Base-by-base conservation (phyloP, 2,329 filamentous ascomycete species). In the Fusarium nelsonii region DNA sequence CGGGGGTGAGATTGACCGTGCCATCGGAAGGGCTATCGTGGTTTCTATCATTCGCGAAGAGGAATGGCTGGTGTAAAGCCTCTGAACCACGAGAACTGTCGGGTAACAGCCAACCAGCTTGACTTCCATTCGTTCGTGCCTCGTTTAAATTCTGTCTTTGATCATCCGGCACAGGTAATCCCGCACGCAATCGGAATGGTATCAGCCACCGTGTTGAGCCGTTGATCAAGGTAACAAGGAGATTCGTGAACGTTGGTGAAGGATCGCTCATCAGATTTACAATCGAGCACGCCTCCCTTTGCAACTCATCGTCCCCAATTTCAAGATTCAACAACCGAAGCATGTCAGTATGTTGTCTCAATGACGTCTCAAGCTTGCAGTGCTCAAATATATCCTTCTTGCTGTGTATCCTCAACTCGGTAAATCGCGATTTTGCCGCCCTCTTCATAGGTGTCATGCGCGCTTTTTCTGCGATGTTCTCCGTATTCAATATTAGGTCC, bases 321-420 rank as follows among this genome's bases (percentile, higher is more conserved):
- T 34, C 40, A 3, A 65, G 12, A 10, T 59, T 53, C 1, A 58
- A 33, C 3, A 65, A 6, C 11, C 32, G 33, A 10, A 57, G 10
- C 32, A 48, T 56, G 9, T 43, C 58, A 4, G 73, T 58, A n/a
- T 70, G 67, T 4, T 61, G 40, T 2, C 60, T 26, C 0, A 77
- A 23, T 2, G 70, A 69, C 4, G 46, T n/a, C 34, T 77, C 76
- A 1, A 77, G 68, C 9, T 72, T 70, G 11, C 76, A 77, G 0
- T 63, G 61, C 15, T 77, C 73, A 16, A 77, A 78, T 0, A 76
- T 71, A 1, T 69, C 61, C 0, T 54, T 51, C 34, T 78, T 78
- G 1, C 76, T 74, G 6, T 76, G 74, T 18, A 77, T 73, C 2
- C 51, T 61, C 8, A 75, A 59, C 10, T 60, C 62, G 4, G 64